Conservation (phyloP, 108 stramenopile species). For the Cylindrotheca closterium region DNA sequence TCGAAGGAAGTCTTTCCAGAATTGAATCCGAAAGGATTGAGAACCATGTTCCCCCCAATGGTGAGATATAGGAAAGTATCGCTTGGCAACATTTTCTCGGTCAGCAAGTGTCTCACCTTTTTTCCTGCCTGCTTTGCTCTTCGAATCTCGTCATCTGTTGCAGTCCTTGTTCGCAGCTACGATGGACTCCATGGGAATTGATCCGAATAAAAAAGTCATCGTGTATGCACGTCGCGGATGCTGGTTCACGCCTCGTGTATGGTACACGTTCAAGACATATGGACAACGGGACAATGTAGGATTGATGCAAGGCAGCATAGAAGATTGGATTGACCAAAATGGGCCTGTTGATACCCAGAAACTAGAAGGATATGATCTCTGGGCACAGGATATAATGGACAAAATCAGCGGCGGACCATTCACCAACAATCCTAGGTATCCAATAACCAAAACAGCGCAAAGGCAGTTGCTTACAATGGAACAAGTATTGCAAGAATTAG, state of each 20-base stretch:
- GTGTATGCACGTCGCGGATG: conserved; percentile 56
- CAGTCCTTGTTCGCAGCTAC: conserved; percentile 38
- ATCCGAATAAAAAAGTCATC: conserved; percentile 35
- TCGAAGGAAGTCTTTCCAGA: conserved; percentile 26
- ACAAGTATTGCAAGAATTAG: conserved; percentile 37
- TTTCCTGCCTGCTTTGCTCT: conserved; percentile 3
- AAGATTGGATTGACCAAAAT: conserved; percentile 58
- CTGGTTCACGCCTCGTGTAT: conserved; percentile 60
- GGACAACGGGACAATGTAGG: conserved; percentile 47
- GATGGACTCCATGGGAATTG: conserved; percentile 51
- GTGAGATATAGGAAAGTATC: conserved; percentile 32
- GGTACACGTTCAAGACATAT: conserved; percentile 53
- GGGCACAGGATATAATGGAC: conserved; percentile 25
- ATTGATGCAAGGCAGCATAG: conserved; percentile 61
- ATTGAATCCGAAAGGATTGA: conserved; percentile 18
- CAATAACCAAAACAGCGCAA: neutral
- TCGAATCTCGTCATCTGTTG: no score
- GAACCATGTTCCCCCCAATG: conserved; percentile 30
- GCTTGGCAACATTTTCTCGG: neutral
- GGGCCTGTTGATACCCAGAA: conserved; percentile 42
- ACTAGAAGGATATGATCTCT: conserved; percentile 27
- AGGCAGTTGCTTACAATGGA: conserved; percentile 42
- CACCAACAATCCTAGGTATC: conserved; percentile 4
- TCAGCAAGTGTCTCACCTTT: neutral
- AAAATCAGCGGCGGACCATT: no score